These are phyloP conservation scores for Solanum tacnaense DNA, from an alignment of 257 asterid species.

Conservation along the genomic window DNA sequence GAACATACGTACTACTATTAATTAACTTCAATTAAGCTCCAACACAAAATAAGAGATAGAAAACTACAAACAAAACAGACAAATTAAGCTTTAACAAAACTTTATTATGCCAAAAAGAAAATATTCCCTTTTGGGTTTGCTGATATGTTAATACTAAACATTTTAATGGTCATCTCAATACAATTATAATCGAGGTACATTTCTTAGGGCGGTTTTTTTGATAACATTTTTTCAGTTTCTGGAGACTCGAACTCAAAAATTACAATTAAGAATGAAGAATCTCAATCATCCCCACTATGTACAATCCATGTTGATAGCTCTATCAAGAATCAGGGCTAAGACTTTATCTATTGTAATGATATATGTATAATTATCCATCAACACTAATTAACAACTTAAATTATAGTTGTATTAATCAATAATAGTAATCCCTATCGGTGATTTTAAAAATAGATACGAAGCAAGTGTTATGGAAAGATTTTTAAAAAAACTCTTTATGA, in stretches of 20 bases:
- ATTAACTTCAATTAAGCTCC: background rate
- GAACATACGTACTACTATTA: background rate
- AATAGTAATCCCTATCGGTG: background rate
- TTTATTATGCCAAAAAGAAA: background rate
- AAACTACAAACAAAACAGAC: background rate
- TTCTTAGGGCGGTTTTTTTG: fast-evolving
- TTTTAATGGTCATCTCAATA: background rate
- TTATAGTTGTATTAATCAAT: background rate
- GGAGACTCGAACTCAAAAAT: background rate
- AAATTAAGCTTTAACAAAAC: background rate
- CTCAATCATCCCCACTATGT: background rate
- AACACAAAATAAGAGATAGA: background rate
- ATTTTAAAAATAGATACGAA: background rate
- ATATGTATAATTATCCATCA: background rate
- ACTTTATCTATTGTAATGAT: too few relatives aligned
- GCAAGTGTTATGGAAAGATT: background rate
- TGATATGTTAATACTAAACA: background rate
- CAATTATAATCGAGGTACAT: background rate
- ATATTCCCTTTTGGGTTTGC: background rate
- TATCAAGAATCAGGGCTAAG: background rate
- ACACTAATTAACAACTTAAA: background rate
- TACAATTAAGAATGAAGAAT: fast-evolving
- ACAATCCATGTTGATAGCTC: background rate
- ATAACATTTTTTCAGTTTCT: background rate
- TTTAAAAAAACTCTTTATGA: too few relatives aligned